Base-by-base conservation (phyloP, 1,284 basidiomycete species). In the Heterobasidion irregulare region DNA sequence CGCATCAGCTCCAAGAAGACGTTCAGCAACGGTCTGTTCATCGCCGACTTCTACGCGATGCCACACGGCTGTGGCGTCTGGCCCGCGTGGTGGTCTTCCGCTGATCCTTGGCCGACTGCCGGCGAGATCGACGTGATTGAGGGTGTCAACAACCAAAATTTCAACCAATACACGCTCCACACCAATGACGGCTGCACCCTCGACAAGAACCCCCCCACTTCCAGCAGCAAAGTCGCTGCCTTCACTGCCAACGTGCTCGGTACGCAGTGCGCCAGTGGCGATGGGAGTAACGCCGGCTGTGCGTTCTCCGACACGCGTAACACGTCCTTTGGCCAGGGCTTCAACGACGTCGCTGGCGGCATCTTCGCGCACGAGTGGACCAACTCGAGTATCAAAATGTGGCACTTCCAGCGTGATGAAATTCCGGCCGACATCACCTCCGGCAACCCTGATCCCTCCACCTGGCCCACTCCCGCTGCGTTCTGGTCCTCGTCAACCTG, bases 61-160 rank as follows among this genome's bases (percentile, higher is more conserved):
- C 89, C 92, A 2, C 78, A 81, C 62, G 91, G 91, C 0, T 92
- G 89, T 67, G 80, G 80, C 47, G 79, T 85, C 46, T 94, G 91
- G 91, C 91, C 90, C 52, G 90, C 91, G 26, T 90, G 77, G 63
- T 78, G 69, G 79, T 72, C 61, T 18, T 72, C 76, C 41, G 84
- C 84, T n/a, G 73, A 75, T 6, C 66, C 80, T 57, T 94, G 91
- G 91, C 92, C 89, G 1, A 50, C 63, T n/a, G 75, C 67, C 13
- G 87, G 85, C 67, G 68, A 68, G 67, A 64, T 66, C 53, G 68
- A 71, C 58, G 64, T 69, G 34, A 26, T 50, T 7, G 15, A 35
- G 34, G 49, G 84, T 47, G 84, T 89, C 47, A 81, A 89, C 65
- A 64, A 75, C 48, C 70, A 75, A 47, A 61, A 65, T 1, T 68